Evolutionary conservation across 192 early-diverging fungal species (phyloP).

Genomic region (Thamnidium elegans): DNA sequence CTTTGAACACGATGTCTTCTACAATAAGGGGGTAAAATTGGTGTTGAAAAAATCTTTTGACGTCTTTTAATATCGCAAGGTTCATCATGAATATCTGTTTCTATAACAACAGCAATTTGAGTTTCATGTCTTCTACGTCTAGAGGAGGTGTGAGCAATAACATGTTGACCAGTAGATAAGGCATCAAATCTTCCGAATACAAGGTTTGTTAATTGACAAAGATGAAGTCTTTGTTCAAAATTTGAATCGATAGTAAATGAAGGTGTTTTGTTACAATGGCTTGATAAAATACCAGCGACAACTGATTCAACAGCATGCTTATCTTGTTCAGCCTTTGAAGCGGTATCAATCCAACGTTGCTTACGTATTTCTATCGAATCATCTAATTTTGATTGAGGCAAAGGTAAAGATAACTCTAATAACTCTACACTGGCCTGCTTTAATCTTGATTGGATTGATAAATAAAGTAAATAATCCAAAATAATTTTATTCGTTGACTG

Average conservation of each 20-base stretch:
- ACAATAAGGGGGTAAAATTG: constrained; percentile 36
- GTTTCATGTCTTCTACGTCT: constrained; percentile 28
- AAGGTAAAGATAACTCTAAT: constrained; percentile 32
- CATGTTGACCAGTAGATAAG: constrained; percentile 20
- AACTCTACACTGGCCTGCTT: constrained; percentile 48
- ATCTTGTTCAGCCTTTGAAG: constrained; percentile 44
- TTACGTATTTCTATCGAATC: constrained; percentile 39
- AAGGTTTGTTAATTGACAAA: constrained; percentile 53
- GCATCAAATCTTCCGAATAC: constrained; percentile 59
- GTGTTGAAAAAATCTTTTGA: constrained; percentile 30
- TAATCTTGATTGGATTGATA: constrained; percentile 51
- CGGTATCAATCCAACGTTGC: constrained; percentile 37
- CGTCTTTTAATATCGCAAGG: constrained; percentile 18
- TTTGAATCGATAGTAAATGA: constrained; percentile 37
- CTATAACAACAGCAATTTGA: not conserved
- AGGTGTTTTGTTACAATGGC: constrained; percentile 27
- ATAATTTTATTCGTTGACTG: constrained; percentile 53
- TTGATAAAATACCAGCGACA: constrained; percentile 46
- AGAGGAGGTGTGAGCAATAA: constrained; percentile 25
- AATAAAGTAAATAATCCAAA: constrained; percentile 50
- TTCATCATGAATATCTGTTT: constrained; percentile 11
- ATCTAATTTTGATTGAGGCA: constrained; percentile 31
- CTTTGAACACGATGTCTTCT: constrained; percentile 44
- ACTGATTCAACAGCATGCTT: constrained; percentile 52
- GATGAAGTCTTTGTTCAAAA: constrained; percentile 50